A percentile compares a stretch with the other conserved stretches of the same genome.
Conservation (phyloP, 192 early-diverging fungal species). For the Jimgerdemannia flammicorona region DNA sequence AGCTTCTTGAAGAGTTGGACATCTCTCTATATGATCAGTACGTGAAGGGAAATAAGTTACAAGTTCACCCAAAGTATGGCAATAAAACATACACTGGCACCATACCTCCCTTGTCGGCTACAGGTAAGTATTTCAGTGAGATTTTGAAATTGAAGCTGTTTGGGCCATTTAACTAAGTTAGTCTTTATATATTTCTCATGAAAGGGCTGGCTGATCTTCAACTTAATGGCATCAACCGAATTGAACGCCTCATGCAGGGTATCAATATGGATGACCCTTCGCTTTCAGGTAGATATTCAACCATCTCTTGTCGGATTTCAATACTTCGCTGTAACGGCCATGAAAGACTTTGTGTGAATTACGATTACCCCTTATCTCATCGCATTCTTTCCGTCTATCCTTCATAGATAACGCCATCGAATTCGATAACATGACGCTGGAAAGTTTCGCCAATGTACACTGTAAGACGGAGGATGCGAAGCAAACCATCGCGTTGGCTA, state of each 20-base stretch:
- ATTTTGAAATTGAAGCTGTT: no score
- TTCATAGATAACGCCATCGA: background rate
- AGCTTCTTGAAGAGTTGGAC: constrained; percentile 9
- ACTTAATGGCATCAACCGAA: constrained; percentile 9
- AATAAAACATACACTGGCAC: constrained; percentile 7
- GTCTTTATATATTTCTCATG: background rate
- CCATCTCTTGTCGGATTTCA: no score
- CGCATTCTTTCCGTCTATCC: background rate
- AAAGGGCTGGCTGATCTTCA: constrained; percentile 15
- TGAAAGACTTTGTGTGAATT: no score
- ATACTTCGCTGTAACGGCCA: no score
- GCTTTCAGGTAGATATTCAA: constrained; percentile 2
- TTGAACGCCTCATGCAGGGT: constrained; percentile 3
- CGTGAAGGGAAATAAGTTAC: constrained; percentile 5
- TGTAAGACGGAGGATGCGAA: constrained; percentile 2
- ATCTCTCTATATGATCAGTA: constrained; percentile 9
- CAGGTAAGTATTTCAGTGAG: background rate
- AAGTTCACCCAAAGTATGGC: background rate
- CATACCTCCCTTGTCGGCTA: constrained; percentile 7
- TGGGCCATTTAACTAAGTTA: no score
- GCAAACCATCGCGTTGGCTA: constrained; percentile 5
- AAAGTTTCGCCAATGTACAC: background rate
- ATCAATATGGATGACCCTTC: constrained; percentile 4
- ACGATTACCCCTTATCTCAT: background rate
- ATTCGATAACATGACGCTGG: constrained; percentile 12